phyloP scores from a whole-genome alignment of 2,329 filamentous ascomycete species.

The Exserohilum turcica region DNA sequence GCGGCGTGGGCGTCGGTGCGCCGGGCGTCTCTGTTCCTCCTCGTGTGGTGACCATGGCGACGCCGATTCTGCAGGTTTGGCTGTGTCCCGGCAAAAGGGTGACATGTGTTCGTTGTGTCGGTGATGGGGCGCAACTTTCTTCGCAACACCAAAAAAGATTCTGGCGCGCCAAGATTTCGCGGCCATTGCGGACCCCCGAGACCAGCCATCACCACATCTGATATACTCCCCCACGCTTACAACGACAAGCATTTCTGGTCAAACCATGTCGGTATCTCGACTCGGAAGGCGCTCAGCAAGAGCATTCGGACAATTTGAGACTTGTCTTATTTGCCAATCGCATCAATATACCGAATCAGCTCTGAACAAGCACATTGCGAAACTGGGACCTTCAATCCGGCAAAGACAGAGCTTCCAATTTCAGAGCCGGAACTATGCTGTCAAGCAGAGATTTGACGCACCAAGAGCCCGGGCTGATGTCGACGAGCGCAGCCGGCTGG shows the following conservation, averaged over 20 bases:
- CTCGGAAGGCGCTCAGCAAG: slow-evolving; percentile 15
- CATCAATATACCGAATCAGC: slow-evolving; percentile 11
- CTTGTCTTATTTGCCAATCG: slow-evolving; percentile 29
- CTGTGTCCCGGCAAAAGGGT: slow-evolving; percentile 17
- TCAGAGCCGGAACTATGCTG: slow-evolving; percentile 21
- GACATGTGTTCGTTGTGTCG: slow-evolving; percentile 31
- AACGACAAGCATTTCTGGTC: neutral
- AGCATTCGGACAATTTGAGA: slow-evolving; percentile 8
- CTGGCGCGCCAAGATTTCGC: slow-evolving; percentile 34
- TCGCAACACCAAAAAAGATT: slow-evolving; percentile 21
- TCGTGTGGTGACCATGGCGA: slow-evolving; percentile 45
- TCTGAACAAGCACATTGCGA: slow-evolving; percentile 10
- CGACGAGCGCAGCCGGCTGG: slow-evolving; percentile 27
- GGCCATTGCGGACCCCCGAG: slow-evolving; percentile 28
- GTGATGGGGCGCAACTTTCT: slow-evolving; percentile 24
- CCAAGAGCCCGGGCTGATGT: slow-evolving; percentile 25
- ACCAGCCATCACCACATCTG: neutral
- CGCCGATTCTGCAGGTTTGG: slow-evolving; percentile 9
- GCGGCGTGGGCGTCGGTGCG: slow-evolving; percentile 27
- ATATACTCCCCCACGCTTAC: neutral
- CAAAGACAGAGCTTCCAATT: neutral
- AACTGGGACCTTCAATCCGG: neutral
- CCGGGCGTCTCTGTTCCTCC: slow-evolving; percentile 38
- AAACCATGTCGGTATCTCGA: slow-evolving; percentile 29
- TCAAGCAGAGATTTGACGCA: slow-evolving; percentile 20